Evolutionary conservation across 495 filamentous ascomycete genomes (phyloP), one percentile per base, ranked within the genome.

Genomic region (Bombardia bombarda): DNA sequence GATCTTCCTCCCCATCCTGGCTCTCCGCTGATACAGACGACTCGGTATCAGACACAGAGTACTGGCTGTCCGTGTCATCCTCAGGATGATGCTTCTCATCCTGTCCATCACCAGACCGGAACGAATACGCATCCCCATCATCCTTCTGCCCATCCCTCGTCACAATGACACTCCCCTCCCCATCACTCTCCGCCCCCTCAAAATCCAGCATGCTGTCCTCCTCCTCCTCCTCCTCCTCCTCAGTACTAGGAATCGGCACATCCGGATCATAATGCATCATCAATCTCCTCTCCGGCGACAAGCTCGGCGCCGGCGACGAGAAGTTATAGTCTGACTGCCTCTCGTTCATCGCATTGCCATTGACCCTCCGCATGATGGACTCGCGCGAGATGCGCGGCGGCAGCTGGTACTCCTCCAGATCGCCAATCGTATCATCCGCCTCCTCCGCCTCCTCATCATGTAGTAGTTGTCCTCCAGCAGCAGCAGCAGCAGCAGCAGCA

Each of bases 381-480:
- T 96, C 92, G 17, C 92, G 77, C 25, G 92, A 96, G 54, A 95
- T 90, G 21, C 81, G 83, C 12, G 86, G 85, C 23, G 82, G 77
- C 0, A 82, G 62, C 39, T 82, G 72, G 43, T 80, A 81, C 24
- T 79, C 74, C 12, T 69, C 75, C 19, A 79, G 58, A 43, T 77
- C 76, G 31, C 69, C 75, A 30, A 78, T 48, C 13, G 65, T 72
- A 40, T 78, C 75, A 19, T 73, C 67, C 31, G 65, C 67, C 36
- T 73, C 65, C 18, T 53, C 46, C 2, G 41, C 51, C 9, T 57
- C 51, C 45, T 61, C 56, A 20, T 56, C 60, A n/a, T n/a, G n/a
- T n/a, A n/a, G n/a, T n/a, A n/a, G n/a, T n/a, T n/a, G n/a, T n/a
- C n/a, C n/a, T n/a, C n/a, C n/a, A n/a, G n/a, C n/a, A n/a, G n/a